phyloP scores from a whole-genome alignment of 2,329 filamentous ascomycete genomes.

The Acrocalymma vagum region DNA sequence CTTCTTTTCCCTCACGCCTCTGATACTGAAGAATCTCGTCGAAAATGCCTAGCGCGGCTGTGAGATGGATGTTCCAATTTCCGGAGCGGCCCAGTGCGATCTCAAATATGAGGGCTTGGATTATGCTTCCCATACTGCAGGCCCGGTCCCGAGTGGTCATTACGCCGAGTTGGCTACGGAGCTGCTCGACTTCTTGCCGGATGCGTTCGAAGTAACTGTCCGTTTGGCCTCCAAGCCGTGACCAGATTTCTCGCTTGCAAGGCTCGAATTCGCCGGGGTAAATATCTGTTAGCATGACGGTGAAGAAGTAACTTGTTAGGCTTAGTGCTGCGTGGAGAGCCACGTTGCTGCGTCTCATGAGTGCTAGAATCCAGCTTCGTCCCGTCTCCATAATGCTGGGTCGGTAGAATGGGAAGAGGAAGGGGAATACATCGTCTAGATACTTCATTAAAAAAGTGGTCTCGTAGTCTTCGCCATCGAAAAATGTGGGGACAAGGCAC shows the following conservation, averaged over 20 bases:
- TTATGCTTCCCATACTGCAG: conserved; percentile 16
- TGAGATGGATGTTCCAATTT: conserved; percentile 17
- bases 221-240: conserved; percentile 17
- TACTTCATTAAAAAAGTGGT: conserved; percentile 24
- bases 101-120: conserved; percentile 23
- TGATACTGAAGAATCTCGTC: conserved; percentile 19
- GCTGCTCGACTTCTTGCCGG: conserved; percentile 10
- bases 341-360: conserved; percentile 19
- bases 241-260: conserved; percentile 21
- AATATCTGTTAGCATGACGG: conserved; percentile 19
- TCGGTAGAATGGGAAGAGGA: conserved; percentile 21
- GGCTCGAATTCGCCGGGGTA: conserved; percentile 7
- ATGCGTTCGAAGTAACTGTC: conserved; percentile 18
- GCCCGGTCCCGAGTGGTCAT: conserved; percentile 7
- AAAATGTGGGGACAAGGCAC: conserved; percentile 9
- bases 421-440: conserved; percentile 20
- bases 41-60: conserved; percentile 18
- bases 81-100: conserved; percentile 15
- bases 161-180: not conserved
- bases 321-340: conserved; percentile 19
- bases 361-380: conserved; percentile 19
- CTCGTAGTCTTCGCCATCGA: conserved; percentile 14
- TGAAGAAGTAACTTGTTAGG: conserved; percentile 22
- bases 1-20: conserved; percentile 14
- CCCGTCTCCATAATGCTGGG: conserved; percentile 20